phyloP scores from a whole-genome alignment of 495 filamentous ascomycete species.

The Penicillium cosmopolitanum region DNA sequence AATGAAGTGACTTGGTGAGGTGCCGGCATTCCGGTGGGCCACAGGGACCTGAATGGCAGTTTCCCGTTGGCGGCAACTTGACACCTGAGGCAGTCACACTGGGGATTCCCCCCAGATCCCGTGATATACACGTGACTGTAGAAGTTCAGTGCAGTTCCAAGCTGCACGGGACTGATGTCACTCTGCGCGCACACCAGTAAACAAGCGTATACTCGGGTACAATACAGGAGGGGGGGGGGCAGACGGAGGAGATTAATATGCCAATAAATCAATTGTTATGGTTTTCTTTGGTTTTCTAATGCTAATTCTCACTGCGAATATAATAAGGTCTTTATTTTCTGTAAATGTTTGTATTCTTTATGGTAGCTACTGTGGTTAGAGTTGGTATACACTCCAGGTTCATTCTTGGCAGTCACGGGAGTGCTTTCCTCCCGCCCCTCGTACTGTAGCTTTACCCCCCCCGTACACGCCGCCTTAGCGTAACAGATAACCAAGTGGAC shows the following conservation, averaged over 20 bases:
- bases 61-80: constrained; percentile 7
- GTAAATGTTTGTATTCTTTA: no score
- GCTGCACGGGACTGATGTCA: constrained; percentile 39
- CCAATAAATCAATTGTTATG: background rate
- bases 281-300: no score
- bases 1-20: constrained; percentile 48
- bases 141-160: background rate
- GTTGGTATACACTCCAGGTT: no score
- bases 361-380: no score
- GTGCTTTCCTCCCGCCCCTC: constrained; percentile 5
- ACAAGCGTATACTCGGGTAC: constrained; percentile 31
- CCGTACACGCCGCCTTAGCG: constrained; percentile 19
- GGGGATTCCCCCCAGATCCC: constrained; percentile 15
- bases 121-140: constrained; percentile 17
- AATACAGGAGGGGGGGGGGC: constrained; percentile 11
- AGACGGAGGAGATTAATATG: background rate
- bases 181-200: constrained; percentile 28
- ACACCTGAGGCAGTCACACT: constrained; percentile 33
- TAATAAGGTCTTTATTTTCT: no score
- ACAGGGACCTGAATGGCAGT: constrained; percentile 36
- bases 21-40: constrained; percentile 40
- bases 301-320: no score
- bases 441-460: background rate
- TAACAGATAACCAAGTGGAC: constrained; percentile 18
- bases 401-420: constrained; percentile 6